Base-by-base conservation (phyloP, 2,329 filamentous ascomycete species). In the Beauveria scarabaeidicola region DNA sequence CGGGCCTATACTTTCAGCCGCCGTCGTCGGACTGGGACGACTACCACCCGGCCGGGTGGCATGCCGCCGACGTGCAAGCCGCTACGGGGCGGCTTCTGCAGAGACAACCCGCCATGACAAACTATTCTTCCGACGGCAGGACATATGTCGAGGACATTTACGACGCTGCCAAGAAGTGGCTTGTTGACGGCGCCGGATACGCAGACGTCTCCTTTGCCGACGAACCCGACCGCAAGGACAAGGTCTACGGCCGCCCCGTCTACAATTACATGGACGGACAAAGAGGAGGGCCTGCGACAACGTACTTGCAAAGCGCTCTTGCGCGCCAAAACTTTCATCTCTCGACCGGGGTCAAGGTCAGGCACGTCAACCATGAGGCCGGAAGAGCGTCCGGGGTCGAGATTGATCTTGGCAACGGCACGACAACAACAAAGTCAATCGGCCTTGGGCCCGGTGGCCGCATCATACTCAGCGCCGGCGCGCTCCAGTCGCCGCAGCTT, bases 1-100 rank as follows among this genome's bases (percentile, higher is more conserved):
- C 79, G 6, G 79, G 79, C 9, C 66, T 82, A 1, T 81, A 75
- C 66, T 81, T 81, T 62, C 75, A 81, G 61, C 79, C 80, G 6
- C 79, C 79, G 0, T 74, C 77, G 1, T 77, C 76, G 1, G 80
- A 82, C 62, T 82, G 77, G 72, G 77, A 82, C 64, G 67, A 73
- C 8, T 81, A 78, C 53, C 76, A 77, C 56, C 78, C 78, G 0
- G 62, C 67, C 0, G 77, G 76, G 15, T 83, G 80, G 80, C 81
- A 80, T 65, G 77, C 74, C 48, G 66, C 65, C 1, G 79, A 82
- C 61, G 75, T 83, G 63, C 63, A 73, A 47, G 66, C 65, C n/a
- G 77, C 80, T 0, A 80, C 77, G 5, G 61, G 69, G 5, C 75
- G 74, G 48, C 73, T 82, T 2, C 72, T 78, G 36, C 64, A 66